Evolutionary conservation across 495 filamentous ascomycete genomes (phyloP), one percentile per base, ranked within the genome.

Genomic region (Tuber borchii): DNA sequence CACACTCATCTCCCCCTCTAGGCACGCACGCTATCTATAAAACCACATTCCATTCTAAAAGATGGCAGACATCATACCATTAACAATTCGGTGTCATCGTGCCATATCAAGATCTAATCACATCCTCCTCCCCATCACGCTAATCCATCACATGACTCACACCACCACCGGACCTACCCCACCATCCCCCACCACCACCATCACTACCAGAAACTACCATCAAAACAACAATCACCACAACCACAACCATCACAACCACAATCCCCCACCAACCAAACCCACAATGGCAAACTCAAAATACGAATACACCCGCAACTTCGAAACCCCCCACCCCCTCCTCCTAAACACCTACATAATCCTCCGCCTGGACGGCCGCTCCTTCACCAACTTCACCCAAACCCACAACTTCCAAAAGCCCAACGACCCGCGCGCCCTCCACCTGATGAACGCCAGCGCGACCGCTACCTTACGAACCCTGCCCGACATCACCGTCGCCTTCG

Each of bases 301-400:
- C 83, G 95, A 97, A 86, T 97, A 98, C 83, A 95, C 97, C 77
- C 92, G 92, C 81, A 83, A 86, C 45, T 97, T 97, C 81, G 95
- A 99, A 87, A 92, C 91, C 83, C 84, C 88, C 7, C 92, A 96
- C 81, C 84, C 84, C 40, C 86, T 98, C 65, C 90, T 97, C 6
- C 93, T 91, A 40, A 95, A 94, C 77, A 97, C 95, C 16, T 99
- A 93, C 92, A 90, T 97, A 65, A 92, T 98, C 14, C 89, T 99
- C 73, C 90, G 95, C 70, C 90, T 98, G 74, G 95, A 99, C 83
- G 95, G 95, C 7, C 88, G 94, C 75, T 92, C 93, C 43, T 97
- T 98, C 82, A 93, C 40, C 77, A 95, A 91, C 81, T 90, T 97
- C 76, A 92, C 92, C 61, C 86, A 87, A 73, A 94, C 92, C 79